Evolutionary conservation across 2,329 filamentous ascomycete genomes (phyloP).

Genomic region (Pestalotiopsis sp.): DNA sequence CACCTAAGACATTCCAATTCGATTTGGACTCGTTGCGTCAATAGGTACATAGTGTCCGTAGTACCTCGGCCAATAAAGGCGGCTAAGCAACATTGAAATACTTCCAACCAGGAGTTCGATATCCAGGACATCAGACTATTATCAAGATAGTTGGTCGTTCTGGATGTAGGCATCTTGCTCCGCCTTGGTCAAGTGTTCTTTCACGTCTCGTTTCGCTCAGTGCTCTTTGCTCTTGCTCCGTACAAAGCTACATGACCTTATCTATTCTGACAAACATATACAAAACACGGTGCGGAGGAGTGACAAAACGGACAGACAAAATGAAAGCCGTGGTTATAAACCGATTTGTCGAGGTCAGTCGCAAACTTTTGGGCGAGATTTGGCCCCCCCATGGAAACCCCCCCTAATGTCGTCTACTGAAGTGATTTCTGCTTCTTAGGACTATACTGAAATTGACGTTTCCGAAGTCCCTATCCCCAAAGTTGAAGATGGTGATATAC

Average conservation of each 20-base stretch:
- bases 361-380: background rate
- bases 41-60: background rate
- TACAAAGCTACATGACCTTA: background rate
- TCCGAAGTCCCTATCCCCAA: constrained; percentile 35
- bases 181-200: too few species aligned
- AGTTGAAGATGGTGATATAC: constrained; percentile 36
- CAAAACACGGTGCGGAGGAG: background rate
- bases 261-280: background rate
- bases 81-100: background rate
- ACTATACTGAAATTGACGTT: constrained; percentile 32
- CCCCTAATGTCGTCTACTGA: background rate
- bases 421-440: background rate
- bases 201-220: too few species aligned
- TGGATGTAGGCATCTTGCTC: too few species aligned
- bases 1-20: too few species aligned
- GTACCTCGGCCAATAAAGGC: background rate
- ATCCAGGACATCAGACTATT: background rate
- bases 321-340: constrained; percentile 34
- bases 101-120: background rate
- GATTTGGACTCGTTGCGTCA: too few species aligned
- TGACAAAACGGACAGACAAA: background rate
- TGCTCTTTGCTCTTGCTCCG: too few species aligned
- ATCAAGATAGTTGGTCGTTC: background rate
- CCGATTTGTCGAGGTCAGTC: constrained; percentile 25
- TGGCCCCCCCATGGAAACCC: background rate